These are phyloP conservation scores for Cryphonectria carpinicola DNA, from an alignment of 2,329 filamentous ascomycete genomes.

Conservation along the genomic window DNA sequence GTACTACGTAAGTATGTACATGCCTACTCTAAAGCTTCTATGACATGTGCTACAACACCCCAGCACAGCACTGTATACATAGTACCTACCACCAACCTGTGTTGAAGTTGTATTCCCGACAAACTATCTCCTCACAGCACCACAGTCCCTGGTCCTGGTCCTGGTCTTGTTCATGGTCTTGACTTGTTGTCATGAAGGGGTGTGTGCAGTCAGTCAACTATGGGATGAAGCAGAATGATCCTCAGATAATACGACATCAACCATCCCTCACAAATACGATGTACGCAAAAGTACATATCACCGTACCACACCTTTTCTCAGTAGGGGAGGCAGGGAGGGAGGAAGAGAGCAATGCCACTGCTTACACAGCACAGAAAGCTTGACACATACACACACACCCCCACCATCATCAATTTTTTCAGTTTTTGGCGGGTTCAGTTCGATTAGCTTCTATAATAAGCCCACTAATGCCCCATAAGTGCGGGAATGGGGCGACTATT, in stretches of 20 bases:
- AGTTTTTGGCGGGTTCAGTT: neutral
- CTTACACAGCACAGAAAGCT: neutral
- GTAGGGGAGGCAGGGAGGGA: too few relatives aligned
- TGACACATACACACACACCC: neutral
- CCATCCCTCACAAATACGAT: neutral
- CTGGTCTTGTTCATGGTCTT: too few relatives aligned
- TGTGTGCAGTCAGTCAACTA: neutral
- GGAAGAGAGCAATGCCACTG: neutral
- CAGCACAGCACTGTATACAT: too few relatives aligned
- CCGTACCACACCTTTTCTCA: neutral
- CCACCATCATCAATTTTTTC: neutral
- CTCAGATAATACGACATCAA: neutral
- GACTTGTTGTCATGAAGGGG: neutral
- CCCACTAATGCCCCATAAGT: neutral
- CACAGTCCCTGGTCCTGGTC: too few relatives aligned
- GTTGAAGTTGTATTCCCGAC: too few relatives aligned
- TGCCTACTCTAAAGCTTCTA: too few relatives aligned
- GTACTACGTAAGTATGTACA: too few relatives aligned
- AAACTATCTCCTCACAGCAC: too few relatives aligned
- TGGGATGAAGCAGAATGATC: neutral
- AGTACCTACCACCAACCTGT: too few relatives aligned
- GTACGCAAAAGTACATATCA: neutral
- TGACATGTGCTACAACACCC: too few relatives aligned
- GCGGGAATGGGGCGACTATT: conserved; percentile 4
- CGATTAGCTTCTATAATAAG: neutral